phyloP scores from a whole-genome alignment of 2,329 filamentous ascomycete genomes.

The Monilinia polystroma region DNA sequence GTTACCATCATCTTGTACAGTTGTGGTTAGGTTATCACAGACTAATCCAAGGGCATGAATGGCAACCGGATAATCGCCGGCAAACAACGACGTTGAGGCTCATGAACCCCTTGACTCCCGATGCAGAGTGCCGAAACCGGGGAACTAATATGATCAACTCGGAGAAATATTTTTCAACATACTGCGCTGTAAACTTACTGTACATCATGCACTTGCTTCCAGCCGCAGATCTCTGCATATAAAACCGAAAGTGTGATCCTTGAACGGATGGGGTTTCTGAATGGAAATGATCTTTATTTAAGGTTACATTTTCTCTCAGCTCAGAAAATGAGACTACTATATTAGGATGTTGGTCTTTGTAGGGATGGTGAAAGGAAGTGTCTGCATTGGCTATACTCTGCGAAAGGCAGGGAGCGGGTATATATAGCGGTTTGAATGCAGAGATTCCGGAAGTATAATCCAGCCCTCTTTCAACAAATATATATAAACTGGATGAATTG shows the following conservation, averaged over 20 bases:
- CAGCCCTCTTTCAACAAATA: too few relatives aligned
- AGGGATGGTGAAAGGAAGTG: too few relatives aligned
- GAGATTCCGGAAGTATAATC: too few relatives aligned
- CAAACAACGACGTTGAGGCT: conserved; percentile 22
- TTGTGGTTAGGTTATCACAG: background rate
- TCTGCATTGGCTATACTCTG: too few relatives aligned
- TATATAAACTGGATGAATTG: too few relatives aligned
- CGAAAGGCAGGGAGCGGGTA: too few relatives aligned
- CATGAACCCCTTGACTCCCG: conserved; percentile 3
- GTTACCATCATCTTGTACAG: background rate
- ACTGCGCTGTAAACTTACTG: background rate
- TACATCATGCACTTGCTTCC: background rate
- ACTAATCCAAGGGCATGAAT: conserved; percentile 28
- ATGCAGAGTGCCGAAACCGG: conserved; percentile 7
- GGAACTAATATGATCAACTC: background rate
- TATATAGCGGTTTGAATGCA: too few relatives aligned
- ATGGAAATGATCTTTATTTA: too few relatives aligned
- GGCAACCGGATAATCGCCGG: conserved; percentile 24
- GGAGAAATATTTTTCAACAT: conserved; percentile 9
- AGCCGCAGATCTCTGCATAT: background rate
- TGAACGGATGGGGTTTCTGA: too few relatives aligned
- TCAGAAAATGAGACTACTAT: too few relatives aligned
- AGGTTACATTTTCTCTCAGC: too few relatives aligned
- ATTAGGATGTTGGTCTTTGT: too few relatives aligned
- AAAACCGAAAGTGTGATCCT: background rate